Conservation (phyloP, 1,139 yeast genomes). For the Lodderomyces pseudojiufengensis region DNA sequence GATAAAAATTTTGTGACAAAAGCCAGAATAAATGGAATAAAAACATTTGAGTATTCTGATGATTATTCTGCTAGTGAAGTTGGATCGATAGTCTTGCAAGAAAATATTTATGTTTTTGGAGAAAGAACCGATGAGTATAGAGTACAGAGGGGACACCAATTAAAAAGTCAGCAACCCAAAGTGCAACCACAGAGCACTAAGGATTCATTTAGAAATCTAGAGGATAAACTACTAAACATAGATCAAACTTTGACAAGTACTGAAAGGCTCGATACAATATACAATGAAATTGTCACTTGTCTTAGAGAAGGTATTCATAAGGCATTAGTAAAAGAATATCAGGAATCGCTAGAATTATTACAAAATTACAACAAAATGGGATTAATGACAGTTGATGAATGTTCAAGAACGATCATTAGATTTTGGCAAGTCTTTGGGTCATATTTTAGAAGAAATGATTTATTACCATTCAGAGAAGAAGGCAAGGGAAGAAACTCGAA, state of each 20-base stretch:
- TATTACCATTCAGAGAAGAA: conserved; percentile 27
- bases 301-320: conserved; percentile 47
- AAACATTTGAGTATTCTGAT: conserved; percentile 62
- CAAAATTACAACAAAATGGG: conserved; percentile 41
- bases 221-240: too few species aligned
- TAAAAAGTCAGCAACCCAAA: too few species aligned
- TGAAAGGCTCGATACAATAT: conserved; percentile 17
- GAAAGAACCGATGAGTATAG: too few species aligned
- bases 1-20: conserved; percentile 82
- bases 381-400: conserved; percentile 36
- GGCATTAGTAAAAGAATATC: conserved; percentile 55
- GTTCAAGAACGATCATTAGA: conserved; percentile 38
- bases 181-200: too few species aligned
- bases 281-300: conserved; percentile 40
- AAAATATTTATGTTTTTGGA: too few species aligned
- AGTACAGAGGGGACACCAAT: too few species aligned
- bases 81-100: too few species aligned
- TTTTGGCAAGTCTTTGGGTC: conserved; percentile 62
- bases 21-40: conserved; percentile 69
- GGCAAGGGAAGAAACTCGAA: conserved; percentile 19
- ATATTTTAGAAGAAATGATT: conserved; percentile 27
- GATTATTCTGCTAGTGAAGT: conserved; percentile 67
- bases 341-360: conserved; percentile 50
- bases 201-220: too few species aligned
- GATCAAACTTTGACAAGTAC: conserved; percentile 8